Conservation (phyloP, 2,329 filamentous ascomycete genomes). For the Penicillium sp. region DNA sequence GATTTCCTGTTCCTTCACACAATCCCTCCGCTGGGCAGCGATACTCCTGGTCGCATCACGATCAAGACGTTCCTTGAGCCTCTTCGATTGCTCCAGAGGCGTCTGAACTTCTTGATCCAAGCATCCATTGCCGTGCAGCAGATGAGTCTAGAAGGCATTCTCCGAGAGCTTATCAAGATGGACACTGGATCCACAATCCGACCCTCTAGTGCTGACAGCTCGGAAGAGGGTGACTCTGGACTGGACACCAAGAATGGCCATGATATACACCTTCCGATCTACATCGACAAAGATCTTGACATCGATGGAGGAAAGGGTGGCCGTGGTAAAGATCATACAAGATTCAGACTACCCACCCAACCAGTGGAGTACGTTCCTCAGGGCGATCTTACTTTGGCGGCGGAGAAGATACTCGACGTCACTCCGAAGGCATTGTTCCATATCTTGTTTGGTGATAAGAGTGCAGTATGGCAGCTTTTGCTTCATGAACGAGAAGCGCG, state of each 20-base stretch:
- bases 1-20: slow-evolving; percentile 89
- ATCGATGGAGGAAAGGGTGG: slow-evolving; percentile 40
- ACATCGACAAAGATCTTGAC: slow-evolving; percentile 64
- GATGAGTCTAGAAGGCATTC: slow-evolving; percentile 66
- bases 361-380: slow-evolving; percentile 82
- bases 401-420: slow-evolving; percentile 83
- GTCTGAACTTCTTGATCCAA: slow-evolving; percentile 82
- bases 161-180: slow-evolving; percentile 72
- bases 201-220: slow-evolving; percentile 81
- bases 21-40: slow-evolving; percentile 62
- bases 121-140: slow-evolving; percentile 73
- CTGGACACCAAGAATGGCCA: slow-evolving; percentile 56
- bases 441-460: slow-evolving; percentile 94
- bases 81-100: slow-evolving; percentile 74
- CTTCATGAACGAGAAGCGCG: slow-evolving; percentile 80
- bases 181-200: slow-evolving; percentile 62
- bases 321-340: slow-evolving; percentile 56
- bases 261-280: slow-evolving; percentile 59
- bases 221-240: slow-evolving; percentile 74
- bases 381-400: slow-evolving; percentile 72
- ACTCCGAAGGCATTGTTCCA: slow-evolving; percentile 95
- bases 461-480: slow-evolving; percentile 86
- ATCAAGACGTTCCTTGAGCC: slow-evolving; percentile 94
- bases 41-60: slow-evolving; percentile 71
- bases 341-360: slow-evolving; percentile 78